Percentiles rank a stretch among this genome's conserved stretches.
phyloP scores from a whole-genome alignment of 2,329 filamentous ascomycete genomes.

The Alternaria triticina region DNA sequence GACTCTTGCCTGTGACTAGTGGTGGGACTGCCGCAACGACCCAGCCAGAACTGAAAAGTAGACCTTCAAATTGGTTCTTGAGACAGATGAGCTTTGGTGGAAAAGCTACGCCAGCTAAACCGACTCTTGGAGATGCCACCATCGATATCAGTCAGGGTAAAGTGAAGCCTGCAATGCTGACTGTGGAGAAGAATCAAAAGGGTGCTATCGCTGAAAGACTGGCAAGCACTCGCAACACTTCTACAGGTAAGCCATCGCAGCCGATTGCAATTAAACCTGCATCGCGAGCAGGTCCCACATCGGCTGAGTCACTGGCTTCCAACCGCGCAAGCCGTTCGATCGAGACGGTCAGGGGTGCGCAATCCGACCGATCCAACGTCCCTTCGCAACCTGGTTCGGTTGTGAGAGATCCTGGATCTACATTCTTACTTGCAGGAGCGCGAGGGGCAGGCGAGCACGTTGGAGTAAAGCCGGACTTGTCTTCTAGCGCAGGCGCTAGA shows the following conservation, averaged over 20 bases:
- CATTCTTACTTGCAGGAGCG: slow-evolving; percentile 48
- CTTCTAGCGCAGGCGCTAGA: slow-evolving; percentile 60
- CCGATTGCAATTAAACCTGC: slow-evolving; percentile 47
- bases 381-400: slow-evolving; percentile 41
- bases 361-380: slow-evolving; percentile 21
- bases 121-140: slow-evolving; percentile 38
- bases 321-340: slow-evolving; percentile 37
- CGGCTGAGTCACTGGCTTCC: slow-evolving; percentile 34
- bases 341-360: slow-evolving; percentile 40
- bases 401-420: slow-evolving; percentile 45
- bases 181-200: slow-evolving; percentile 45
- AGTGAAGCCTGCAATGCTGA: slow-evolving; percentile 43
- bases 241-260: slow-evolving; percentile 43
- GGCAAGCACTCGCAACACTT: slow-evolving; percentile 41
- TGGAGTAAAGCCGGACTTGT: slow-evolving; percentile 45
- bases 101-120: slow-evolving; percentile 34
- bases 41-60: slow-evolving; percentile 22
- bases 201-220: slow-evolving; percentile 45
- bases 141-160: slow-evolving; percentile 42
- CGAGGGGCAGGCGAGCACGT: slow-evolving; percentile 39
- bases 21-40: slow-evolving; percentile 1
- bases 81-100: slow-evolving; percentile 51
- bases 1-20: slow-evolving; percentile 19
- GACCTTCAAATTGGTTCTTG: slow-evolving; percentile 45
- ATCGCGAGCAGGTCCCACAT: slow-evolving; percentile 33